Percentiles rank a stretch among this genome's conserved stretches.
These are phyloP conservation scores for Boletus bicolor DNA, from an alignment of 768 basidiomycete genomes.

Conservation along the genomic window DNA sequence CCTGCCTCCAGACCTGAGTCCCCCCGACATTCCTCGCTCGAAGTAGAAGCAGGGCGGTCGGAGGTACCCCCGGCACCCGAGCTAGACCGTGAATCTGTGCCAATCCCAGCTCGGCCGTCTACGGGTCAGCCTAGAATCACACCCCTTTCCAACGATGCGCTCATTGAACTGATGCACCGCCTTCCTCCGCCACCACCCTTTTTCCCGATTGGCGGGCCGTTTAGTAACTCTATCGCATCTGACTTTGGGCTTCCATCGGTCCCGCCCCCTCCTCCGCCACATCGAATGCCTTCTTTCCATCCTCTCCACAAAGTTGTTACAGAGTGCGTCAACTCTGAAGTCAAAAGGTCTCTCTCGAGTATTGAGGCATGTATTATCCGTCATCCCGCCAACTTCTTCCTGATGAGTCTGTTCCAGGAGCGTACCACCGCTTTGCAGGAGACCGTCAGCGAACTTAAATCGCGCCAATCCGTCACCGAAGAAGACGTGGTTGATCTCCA, in stretches of 20 bases:
- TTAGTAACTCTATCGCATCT: constrained; percentile 18
- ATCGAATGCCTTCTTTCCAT: constrained; percentile 12
- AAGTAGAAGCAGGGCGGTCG: constrained; percentile 8
- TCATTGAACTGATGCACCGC: constrained; percentile 17
- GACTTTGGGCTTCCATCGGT: constrained; percentile 19
- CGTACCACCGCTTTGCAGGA: constrained; percentile 22
- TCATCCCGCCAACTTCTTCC: neutral
- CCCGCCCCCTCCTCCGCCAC: constrained; percentile 7
- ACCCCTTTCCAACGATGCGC: constrained; percentile 7
- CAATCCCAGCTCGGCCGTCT: neutral
- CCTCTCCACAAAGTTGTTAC: constrained; percentile 14
- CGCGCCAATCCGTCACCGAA: constrained; percentile 26
- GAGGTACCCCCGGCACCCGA: constrained; percentile 8
- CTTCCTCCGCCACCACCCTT: constrained; percentile 17
- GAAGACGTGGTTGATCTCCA: constrained; percentile 34
- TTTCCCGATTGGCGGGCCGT: constrained; percentile 18
- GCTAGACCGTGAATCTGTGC: constrained; percentile 4
- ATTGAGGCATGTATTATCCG: constrained; percentile 17
- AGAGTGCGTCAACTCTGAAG: constrained; percentile 23
- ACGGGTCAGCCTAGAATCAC: constrained; percentile 12
- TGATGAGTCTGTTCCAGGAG: constrained; percentile 17
- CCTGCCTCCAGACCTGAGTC: constrained; percentile 37
- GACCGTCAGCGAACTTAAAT: constrained; percentile 18
- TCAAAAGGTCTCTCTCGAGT: constrained; percentile 20
- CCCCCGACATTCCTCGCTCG: constrained; percentile 19